Conservation (phyloP, 345 rosid species). For the Syzygium aromaticum region DNA sequence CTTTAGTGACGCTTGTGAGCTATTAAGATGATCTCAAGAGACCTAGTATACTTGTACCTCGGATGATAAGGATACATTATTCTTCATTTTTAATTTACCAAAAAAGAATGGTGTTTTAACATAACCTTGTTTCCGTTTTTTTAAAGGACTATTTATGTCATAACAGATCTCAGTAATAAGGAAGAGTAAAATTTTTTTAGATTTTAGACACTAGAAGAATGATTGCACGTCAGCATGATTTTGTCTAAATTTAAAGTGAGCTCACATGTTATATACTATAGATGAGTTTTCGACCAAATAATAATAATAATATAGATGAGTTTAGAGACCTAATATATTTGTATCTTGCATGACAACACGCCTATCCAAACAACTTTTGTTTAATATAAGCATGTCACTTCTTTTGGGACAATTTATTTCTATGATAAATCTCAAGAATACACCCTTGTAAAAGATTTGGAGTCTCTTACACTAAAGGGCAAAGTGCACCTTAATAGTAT, state of each 20-base stretch:
- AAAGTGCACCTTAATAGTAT: background rate
- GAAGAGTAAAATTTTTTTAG: background rate
- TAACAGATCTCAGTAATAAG: background rate
- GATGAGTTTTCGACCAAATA: no score
- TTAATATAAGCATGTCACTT: background rate
- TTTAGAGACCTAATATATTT: background rate
- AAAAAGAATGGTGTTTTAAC: background rate
- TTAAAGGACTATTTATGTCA: background rate
- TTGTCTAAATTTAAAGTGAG: background rate
- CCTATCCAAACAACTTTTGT: background rate
- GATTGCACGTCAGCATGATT: background rate
- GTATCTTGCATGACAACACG: background rate
- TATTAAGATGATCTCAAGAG: background rate
- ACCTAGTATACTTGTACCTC: background rate
- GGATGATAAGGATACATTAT: background rate
- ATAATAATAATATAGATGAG: background rate
- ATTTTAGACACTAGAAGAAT: background rate
- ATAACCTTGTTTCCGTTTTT: background rate
- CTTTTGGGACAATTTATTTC: background rate
- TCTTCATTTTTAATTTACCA: background rate
- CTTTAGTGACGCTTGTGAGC: background rate
- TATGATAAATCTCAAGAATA: background rate
- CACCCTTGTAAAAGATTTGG: background rate
- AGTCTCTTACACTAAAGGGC: background rate
- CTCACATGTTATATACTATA: no score